These are phyloP conservation scores for Puccinia hordei DNA, from an alignment of 1,284 basidiomycete species.

Conservation along the genomic window DNA sequence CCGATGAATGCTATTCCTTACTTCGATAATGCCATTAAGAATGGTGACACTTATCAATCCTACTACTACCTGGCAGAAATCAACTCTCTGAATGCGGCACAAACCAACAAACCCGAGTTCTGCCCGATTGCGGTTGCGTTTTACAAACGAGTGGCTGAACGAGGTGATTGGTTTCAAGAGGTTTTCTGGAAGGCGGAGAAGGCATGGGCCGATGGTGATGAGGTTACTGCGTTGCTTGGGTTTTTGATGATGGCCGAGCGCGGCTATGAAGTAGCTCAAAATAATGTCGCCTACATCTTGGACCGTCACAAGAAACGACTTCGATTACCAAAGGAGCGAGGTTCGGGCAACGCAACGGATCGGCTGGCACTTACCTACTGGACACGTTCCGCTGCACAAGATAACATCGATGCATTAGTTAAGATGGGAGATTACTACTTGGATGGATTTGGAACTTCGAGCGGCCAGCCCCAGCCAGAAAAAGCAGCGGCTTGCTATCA, in stretches of 20 bases:
- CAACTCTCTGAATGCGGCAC: constrained; percentile 67
- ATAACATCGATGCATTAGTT: constrained; percentile 90
- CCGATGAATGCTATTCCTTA: constrained; percentile 66
- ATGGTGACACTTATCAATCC: constrained; percentile 85
- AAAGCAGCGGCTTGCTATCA: constrained; percentile 92
- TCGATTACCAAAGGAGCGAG: constrained; percentile 60
- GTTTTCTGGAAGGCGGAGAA: constrained; percentile 79
- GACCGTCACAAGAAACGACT: constrained; percentile 82
- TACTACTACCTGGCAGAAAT: constrained; percentile 86
- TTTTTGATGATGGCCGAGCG: constrained; percentile 94
- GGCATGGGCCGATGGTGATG: constrained; percentile 73
- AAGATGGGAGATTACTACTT: constrained; percentile 90
- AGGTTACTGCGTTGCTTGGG: constrained; percentile 72
- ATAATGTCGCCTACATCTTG: constrained; percentile 88
- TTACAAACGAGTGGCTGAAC: constrained; percentile 83
- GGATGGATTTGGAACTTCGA: constrained; percentile 73
- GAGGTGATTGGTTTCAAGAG: constrained; percentile 83
- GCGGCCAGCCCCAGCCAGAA: constrained; percentile 68
- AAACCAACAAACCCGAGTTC: constrained; percentile 64
- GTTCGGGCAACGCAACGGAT: constrained; percentile 67
- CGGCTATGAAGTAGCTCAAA: constrained; percentile 89
- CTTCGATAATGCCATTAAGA: constrained; percentile 78
- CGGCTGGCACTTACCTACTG: constrained; percentile 83
- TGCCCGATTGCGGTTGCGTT: constrained; percentile 85
- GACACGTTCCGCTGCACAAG: constrained; percentile 89